phyloP scores from a whole-genome alignment of 331 rosid genomes.

The Phaseolus coccineus region DNA sequence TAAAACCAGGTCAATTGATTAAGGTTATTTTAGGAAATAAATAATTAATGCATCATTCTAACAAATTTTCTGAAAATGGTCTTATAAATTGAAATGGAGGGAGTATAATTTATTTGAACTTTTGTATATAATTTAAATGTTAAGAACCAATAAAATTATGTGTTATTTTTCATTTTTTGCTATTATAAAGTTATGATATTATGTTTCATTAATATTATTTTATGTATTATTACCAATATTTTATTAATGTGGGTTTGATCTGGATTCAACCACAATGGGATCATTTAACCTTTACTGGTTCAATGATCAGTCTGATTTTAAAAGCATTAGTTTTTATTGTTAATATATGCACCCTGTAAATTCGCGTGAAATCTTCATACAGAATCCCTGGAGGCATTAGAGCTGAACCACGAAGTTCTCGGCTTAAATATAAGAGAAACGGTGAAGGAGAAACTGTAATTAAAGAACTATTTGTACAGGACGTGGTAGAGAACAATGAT shows the following conservation, averaged over 20 bases:
- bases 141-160: too few species aligned
- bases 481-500: conserved; percentile 68
- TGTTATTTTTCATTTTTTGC: too few species aligned
- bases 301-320: too few species aligned
- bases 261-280: background rate
- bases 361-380: conserved; percentile 49
- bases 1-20: too few species aligned
- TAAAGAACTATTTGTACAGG: conserved; percentile 80
- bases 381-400: conserved; percentile 63
- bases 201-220: too few species aligned
- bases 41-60: too few species aligned
- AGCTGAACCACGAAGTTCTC: conserved; percentile 84
- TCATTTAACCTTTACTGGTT: background rate
- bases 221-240: background rate
- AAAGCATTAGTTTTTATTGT: background rate
- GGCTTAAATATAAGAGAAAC: conserved; percentile 86
- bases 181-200: background rate
- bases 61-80: too few species aligned
- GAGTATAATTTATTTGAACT: too few species aligned
- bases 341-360: conserved; percentile 26
- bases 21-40: too few species aligned
- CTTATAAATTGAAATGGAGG: too few species aligned
- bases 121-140: too few species aligned
- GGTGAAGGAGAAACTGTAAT: conserved; percentile 88
- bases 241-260: too few species aligned